phyloP scores from a whole-genome alignment of 768 basidiomycete genomes.

The Lactarius trivialis region DNA sequence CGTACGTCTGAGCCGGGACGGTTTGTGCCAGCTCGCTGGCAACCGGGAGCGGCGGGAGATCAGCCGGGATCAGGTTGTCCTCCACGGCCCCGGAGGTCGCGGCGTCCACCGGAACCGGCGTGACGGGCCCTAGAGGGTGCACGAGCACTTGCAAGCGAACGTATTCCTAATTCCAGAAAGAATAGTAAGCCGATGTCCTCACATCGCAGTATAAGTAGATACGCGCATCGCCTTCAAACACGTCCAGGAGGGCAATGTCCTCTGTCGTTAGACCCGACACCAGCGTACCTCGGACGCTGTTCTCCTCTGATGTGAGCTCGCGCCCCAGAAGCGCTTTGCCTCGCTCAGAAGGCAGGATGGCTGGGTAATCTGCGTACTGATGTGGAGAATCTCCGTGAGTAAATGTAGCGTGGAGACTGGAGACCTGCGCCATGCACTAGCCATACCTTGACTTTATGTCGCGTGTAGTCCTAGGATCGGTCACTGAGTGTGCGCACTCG shows the following conservation, averaged over 20 bases:
- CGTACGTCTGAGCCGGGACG: constrained; percentile 62
- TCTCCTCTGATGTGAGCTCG: constrained; percentile 53
- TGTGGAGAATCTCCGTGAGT: background rate
- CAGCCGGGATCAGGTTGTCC: constrained; percentile 33
- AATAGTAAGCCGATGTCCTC: background rate
- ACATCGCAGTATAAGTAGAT: background rate
- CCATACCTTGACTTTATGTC: constrained; percentile 69
- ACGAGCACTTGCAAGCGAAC: constrained; percentile 46
- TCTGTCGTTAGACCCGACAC: constrained; percentile 60
- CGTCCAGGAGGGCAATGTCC: constrained; percentile 67
- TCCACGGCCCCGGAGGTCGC: constrained; percentile 23
- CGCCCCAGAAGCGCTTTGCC: constrained; percentile 34
- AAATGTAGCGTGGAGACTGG: background rate
- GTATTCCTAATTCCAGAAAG: constrained; percentile 60
- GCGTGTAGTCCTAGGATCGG: constrained; percentile 57
- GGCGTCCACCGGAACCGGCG: constrained; percentile 25
- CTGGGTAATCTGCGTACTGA: constrained; percentile 76
- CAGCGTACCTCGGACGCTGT: constrained; percentile 69
- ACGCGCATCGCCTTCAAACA: constrained; percentile 76
- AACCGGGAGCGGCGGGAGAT: constrained; percentile 38
- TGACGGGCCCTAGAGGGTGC: constrained; percentile 45
- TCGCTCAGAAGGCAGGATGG: constrained; percentile 54
- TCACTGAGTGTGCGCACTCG: background rate
- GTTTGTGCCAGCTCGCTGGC: constrained; percentile 31
- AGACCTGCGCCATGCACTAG: background rate